Base-by-base conservation (phyloP, 2,329 filamentous ascomycete species). In the Pseudogymnoascus sp. region DNA sequence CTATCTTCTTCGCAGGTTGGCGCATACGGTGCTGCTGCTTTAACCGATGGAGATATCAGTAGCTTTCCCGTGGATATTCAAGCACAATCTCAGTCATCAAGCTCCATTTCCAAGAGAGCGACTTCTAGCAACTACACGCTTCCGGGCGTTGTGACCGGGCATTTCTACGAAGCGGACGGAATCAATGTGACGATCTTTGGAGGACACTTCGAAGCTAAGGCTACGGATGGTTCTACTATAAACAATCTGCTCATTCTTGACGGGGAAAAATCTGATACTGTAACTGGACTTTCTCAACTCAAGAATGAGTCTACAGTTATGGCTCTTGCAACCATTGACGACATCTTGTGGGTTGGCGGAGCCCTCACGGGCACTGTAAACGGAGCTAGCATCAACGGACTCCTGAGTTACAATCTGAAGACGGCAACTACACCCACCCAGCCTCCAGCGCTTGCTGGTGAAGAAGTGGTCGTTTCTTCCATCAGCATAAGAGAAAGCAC, bases 111-210 rank as follows among this genome's bases (percentile, higher is more conserved):
- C 58, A 84, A 84, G 67, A 80, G 84, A 62, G 72, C 76, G 36
- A 71, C 70, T 33, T 72, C 71, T 28, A 9, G 5, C 58, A 72
- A 71, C 16, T 73, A 78, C 45, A 80, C 80, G 65, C 75, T 83
- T 7, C 81, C 82, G 2, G 91, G 91, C 30, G 86, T 96, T n/a
- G 80, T 88, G 22, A 85, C 89, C 6, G 94, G 91, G 30, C 77
- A 86, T 2, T 96, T 95, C 71, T 91, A 96, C 73, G 83, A 82
- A 39, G 79, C 82, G 14, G 84, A 85, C 65, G 79, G 78, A 63
- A 82, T 84, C 66, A 97, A 97, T 74, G 81, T 95, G 62, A 97
- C 94, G 0, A 84, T 97, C 39, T 80, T 97, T 28, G 94, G 87
- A 58, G 94, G 94, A 1, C 91, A 92, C 69, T 99, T 99, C 72